Conservation (phyloP, 176 grass and related monocot genomes). For the Olyra latifolia region DNA sequence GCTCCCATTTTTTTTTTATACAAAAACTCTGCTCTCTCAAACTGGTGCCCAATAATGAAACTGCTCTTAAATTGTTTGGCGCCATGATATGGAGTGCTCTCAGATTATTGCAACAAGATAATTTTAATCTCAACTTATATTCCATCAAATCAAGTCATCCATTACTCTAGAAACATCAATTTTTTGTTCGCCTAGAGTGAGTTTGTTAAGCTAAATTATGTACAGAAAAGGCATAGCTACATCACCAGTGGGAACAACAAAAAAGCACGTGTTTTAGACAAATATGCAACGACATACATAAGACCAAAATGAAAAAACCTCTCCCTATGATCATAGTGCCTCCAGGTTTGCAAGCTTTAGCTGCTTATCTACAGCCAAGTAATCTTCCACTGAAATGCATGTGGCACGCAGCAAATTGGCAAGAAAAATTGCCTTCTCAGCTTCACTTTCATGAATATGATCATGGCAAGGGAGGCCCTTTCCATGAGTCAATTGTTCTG, state of each 20-base stretch:
- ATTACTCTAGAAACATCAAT: slow-evolving; percentile 10
- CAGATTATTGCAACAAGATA: neutral
- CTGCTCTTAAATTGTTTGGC: neutral
- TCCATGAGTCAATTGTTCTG: slow-evolving; percentile 30
- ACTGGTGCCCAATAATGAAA: neutral
- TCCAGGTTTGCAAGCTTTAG: slow-evolving; percentile 77
- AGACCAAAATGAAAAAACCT: slow-evolving; percentile 29
- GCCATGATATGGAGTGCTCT: neutral
- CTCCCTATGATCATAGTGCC: slow-evolving; percentile 36
- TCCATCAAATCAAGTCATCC: neutral
- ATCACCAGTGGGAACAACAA: slow-evolving; percentile 6
- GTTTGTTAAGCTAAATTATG: slow-evolving; percentile 30
- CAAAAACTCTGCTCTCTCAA: neutral
- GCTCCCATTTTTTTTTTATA: neutral
- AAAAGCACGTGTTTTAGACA: slow-evolving; percentile 16
- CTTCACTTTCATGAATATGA: slow-evolving; percentile 54
- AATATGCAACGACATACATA: slow-evolving; percentile 22
- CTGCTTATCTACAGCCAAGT: slow-evolving; percentile 69
- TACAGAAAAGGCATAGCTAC: slow-evolving; percentile 23
- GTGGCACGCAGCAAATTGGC: slow-evolving; percentile 49
- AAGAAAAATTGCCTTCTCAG: slow-evolving; percentile 50
- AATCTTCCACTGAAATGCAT: slow-evolving; percentile 69
- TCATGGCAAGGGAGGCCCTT: slow-evolving; percentile 8
- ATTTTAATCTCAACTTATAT: neutral
- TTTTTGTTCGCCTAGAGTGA: neutral